Conservation (phyloP, 192 early-diverging fungal genomes). For the Chytriomyces hyalinus region DNA sequence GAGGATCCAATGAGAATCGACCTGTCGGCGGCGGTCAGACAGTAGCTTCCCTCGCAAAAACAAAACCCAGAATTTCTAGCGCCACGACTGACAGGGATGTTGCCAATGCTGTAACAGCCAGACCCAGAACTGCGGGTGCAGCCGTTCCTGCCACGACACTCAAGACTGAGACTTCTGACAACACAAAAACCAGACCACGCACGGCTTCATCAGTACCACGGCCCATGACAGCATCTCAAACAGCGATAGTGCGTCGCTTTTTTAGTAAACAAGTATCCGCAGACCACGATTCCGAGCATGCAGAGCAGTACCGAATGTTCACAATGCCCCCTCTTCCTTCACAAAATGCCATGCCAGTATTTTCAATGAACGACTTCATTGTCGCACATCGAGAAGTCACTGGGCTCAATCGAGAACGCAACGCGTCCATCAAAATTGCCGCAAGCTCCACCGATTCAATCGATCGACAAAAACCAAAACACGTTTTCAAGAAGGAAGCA, state of each 20-base stretch:
- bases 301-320: too few relatives aligned
- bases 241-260: too few relatives aligned
- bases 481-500: background rate
- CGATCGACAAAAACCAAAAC: background rate
- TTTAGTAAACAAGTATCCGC: too few relatives aligned
- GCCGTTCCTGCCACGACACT: background rate
- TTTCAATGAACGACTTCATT: background rate
- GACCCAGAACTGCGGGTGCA: too few relatives aligned
- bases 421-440: background rate
- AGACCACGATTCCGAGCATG: too few relatives aligned
- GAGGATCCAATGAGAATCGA: background rate
- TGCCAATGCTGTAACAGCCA: too few relatives aligned
- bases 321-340: background rate
- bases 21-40: conserved; percentile 10
- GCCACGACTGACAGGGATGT: background rate
- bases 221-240: background rate
- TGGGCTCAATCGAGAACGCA: too few relatives aligned
- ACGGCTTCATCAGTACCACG: background rate
- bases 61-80: background rate
- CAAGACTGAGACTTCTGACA: background rate
- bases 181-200: background rate
- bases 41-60: background rate
- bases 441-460: background rate
- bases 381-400: too few relatives aligned
- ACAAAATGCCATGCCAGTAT: background rate